Conservation (phyloP, 306 rosid species). For the Citrullus mucosospermus region DNA sequence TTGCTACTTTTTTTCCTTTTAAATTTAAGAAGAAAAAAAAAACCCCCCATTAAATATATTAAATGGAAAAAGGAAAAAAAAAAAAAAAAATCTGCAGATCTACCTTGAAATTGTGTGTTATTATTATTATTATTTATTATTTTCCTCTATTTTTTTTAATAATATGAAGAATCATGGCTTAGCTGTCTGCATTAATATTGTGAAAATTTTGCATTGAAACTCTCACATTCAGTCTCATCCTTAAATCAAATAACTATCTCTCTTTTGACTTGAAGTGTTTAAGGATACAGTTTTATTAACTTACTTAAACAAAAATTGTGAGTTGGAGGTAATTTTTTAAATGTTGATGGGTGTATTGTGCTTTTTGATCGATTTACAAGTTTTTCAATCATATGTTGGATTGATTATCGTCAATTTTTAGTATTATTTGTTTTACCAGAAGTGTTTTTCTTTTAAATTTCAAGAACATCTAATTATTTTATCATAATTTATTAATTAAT, state of each 20-base stretch:
- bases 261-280: background rate
- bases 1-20: background rate
- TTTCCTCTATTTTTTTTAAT: background rate
- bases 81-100: background rate
- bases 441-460: no score
- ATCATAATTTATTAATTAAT: no score
- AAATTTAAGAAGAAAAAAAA: no score
- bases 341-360: no score
- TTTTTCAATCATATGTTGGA: no score
- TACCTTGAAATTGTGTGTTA: background rate
- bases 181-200: background rate
- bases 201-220: background rate
- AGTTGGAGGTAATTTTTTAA: no score
- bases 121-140: background rate
- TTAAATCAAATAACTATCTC: background rate
- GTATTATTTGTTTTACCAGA: no score
- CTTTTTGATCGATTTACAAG: no score
- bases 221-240: background rate
- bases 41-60: no score
- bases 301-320: no score
- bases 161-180: background rate
- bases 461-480: no score
- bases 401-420: no score
- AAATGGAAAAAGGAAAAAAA: background rate
- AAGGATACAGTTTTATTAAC: background rate